Percentiles rank a stretch among this genome's conserved stretches.
These are phyloP conservation scores for Sabuloglossum arenarium DNA, from an alignment of 495 filamentous ascomycete species.

Conservation along the genomic window DNA sequence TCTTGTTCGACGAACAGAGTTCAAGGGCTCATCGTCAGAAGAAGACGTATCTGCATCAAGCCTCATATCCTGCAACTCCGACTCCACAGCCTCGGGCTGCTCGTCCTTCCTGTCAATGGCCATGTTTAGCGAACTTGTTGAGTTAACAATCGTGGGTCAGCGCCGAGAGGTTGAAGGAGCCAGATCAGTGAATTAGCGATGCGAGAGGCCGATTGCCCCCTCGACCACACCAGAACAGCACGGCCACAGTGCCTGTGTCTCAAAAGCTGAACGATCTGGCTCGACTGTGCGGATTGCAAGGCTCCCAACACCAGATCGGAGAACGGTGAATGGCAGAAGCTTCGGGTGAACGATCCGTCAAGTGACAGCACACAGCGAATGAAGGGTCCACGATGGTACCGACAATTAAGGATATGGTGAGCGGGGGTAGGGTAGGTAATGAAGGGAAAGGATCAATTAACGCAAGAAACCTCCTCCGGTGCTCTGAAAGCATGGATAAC, in stretches of 20 bases:
- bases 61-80: not conserved
- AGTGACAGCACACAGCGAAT: not conserved
- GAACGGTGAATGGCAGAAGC: not conserved
- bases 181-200: not conserved
- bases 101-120: not conserved
- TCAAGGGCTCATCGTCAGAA: not conserved
- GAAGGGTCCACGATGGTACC: not conserved
- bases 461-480: not conserved
- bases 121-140: not conserved
- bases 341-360: not conserved
- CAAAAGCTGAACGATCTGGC: not conserved
- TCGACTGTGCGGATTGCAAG: not conserved
- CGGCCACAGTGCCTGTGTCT: not conserved
- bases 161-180: not conserved
- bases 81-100: conserved; percentile 1
- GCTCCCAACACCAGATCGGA: not conserved
- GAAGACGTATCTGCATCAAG: conserved; percentile 8
- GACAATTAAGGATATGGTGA: not conserved
- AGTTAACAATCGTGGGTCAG: not conserved
- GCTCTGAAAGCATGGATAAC: conserved; percentile 1
- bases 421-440: not conserved
- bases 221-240: not conserved
- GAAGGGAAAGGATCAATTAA: not conserved
- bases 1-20: not conserved
- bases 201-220: not conserved